Evolutionary conservation across 2,329 filamentous ascomycete genomes (phyloP), one percentile per base, ranked within the genome.

Genomic region (Calonectria ilicicola): DNA sequence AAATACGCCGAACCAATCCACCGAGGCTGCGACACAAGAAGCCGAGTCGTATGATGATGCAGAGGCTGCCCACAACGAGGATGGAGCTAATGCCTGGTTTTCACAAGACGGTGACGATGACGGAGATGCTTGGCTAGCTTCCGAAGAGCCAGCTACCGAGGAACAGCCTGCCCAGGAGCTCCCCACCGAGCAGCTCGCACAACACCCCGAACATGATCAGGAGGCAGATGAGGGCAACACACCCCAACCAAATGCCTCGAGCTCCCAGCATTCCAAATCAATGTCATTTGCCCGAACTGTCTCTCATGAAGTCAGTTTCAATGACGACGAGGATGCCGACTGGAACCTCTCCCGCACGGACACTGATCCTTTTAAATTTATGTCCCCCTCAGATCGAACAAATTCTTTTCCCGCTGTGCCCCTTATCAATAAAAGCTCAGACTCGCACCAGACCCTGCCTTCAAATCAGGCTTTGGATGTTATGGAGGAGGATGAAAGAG

Each of bases 261-360:
- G 82, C 21, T 84, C 86, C 29, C 90, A 91, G 75, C 91, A 92
- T 79, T 81, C 87, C 12, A 93, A 90, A 81, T 91, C 87, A 60
- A 87, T 89, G 80, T 93, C 91, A 0, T 93, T 93, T 82, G 87
- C 91, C 14, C 88, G 91, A 42, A 93, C 91, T 2, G 90, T 92
- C 15, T 89, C 91, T 14, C 88, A 92, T 70, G 90, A 92, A 66
- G 84, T 92, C 27, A 91, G 85, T 80, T 92, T 90, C 83, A 87
- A 86, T 69, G 87, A 87, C 51, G 91, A 91, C 26, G 90, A 92
- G 23, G 90, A 91, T 26, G 80, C 83, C n/a, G 90, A 92, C 73
- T 92, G 89, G 88, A 88, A 83, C 63, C 77, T 90, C 1, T 83
- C 87, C 15, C 86, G 86, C 67, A 85, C 86, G 35, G 86, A 89